phyloP scores from a whole-genome alignment of 2,329 filamentous ascomycete species.

The Coniosporium tulheliwenetii region DNA sequence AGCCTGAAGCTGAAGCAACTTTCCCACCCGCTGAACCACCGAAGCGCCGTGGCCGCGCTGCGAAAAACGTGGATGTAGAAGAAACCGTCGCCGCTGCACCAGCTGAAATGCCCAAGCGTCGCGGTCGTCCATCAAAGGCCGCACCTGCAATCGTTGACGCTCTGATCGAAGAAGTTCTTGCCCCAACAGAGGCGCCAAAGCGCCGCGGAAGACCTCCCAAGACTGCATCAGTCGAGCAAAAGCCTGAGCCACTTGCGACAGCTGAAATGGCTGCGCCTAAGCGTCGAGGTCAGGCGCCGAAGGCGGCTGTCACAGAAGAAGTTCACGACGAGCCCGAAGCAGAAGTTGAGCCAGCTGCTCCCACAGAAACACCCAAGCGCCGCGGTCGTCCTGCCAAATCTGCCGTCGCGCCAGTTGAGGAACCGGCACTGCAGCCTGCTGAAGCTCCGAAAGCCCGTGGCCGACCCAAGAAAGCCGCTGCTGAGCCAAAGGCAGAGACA shows the following conservation, averaged over 20 bases:
- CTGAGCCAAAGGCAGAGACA: constrained; percentile 4
- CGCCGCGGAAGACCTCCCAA: too few species aligned
- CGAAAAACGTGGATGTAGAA: constrained; percentile 2
- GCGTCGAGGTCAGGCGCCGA: neutral
- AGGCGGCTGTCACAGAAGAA: neutral
- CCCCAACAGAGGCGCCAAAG: too few species aligned
- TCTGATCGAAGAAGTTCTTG: too few species aligned
- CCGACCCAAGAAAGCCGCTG: constrained; percentile 5
- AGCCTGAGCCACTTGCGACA: neutral
- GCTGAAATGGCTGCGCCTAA: neutral
- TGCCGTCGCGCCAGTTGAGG: constrained; percentile 2
- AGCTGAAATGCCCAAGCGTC: constrained; percentile 4
- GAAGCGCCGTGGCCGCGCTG: constrained; percentile 6
- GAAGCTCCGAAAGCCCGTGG: constrained; percentile 1
- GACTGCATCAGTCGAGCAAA: too few species aligned
- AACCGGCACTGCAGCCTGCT: constrained; percentile 2
- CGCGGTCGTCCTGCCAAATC: constrained; percentile 11
- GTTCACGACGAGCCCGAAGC: neutral
- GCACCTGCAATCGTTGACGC: constrained; percentile 2
- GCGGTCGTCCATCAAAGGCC: constrained; percentile 5
- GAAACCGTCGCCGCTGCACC: neutral
- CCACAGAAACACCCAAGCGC: constrained; percentile 11
- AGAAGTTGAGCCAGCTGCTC: neutral
- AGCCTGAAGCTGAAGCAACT: neutral
- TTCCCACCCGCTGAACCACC: neutral